Percentiles rank a stretch among this genome's conserved stretches.
These are phyloP conservation scores for Pseudofabraea citricarpa DNA, from an alignment of 2,329 filamentous ascomycete genomes.

Conservation along the genomic window DNA sequence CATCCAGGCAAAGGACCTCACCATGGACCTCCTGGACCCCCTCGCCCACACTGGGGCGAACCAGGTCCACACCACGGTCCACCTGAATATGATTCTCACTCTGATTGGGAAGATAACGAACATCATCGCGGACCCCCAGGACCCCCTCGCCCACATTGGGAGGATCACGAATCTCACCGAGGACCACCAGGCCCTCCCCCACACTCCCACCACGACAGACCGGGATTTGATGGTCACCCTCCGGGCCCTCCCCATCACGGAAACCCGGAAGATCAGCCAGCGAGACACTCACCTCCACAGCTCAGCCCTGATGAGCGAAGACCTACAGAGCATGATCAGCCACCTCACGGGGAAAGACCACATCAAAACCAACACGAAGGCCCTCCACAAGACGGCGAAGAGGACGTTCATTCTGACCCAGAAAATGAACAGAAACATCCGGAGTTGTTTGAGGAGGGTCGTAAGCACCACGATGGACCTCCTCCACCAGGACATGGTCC, in stretches of 20 bases:
- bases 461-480: background rate
- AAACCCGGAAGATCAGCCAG: slow-evolving; percentile 2
- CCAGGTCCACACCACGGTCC: background rate
- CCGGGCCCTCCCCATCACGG: too few relatives aligned
- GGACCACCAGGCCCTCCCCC: background rate
- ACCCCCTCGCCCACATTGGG: background rate
- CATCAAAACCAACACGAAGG: background rate
- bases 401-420: background rate
- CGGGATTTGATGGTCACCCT: slow-evolving; percentile 6
- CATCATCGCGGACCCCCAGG: background rate
- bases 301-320: background rate
- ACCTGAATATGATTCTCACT: background rate
- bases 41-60: background rate
- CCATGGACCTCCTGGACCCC: background rate
- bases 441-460: background rate
- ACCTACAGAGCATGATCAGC: slow-evolving; percentile 7
- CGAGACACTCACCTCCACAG: slow-evolving; percentile 3
- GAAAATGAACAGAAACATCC: background rate
- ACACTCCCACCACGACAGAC: background rate
- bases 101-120: too few relatives aligned
- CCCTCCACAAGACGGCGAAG: slow-evolving; percentile 2
- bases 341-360: slow-evolving; percentile 2
- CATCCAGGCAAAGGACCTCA: slow-evolving; percentile 6
- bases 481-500: background rate
- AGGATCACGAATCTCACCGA: background rate